A percentile compares a stretch with the other conserved stretches of the same genome.
These are phyloP conservation scores for Bauhinia variegata DNA, from an alignment of 306 rosid species.

Conservation along the genomic window DNA sequence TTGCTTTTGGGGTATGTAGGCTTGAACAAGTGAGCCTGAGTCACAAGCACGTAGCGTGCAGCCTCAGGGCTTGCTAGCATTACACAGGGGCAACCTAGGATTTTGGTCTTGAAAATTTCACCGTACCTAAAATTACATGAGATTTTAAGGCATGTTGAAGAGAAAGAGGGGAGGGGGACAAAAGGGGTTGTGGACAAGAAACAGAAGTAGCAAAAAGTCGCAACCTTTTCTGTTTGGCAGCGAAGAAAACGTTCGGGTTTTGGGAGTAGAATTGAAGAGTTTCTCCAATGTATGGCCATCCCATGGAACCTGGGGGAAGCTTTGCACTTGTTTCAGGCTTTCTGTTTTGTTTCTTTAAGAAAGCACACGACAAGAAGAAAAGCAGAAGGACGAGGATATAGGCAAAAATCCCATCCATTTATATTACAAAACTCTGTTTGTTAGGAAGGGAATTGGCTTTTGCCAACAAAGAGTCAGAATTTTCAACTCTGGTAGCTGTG, in stretches of 20 bases:
- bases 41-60: slow-evolving; percentile 75
- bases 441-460: slow-evolving; percentile 32
- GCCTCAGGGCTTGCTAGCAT: slow-evolving; percentile 93
- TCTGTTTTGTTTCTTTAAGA: slow-evolving; percentile 36
- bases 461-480: background rate
- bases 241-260: slow-evolving; percentile 71
- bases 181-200: background rate
- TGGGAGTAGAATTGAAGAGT: slow-evolving; percentile 82
- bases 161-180: background rate
- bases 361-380: slow-evolving; percentile 34
- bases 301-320: slow-evolving; percentile 98
- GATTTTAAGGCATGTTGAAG: background rate
- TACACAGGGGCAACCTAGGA: slow-evolving; percentile 80
- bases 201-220: background rate
- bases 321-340: slow-evolving; percentile 31
- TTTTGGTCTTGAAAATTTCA: slow-evolving; percentile 84
- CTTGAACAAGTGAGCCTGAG: slow-evolving; percentile 81
- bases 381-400: slow-evolving; percentile 45
- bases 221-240: slow-evolving; percentile 74
- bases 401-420: slow-evolving; percentile 46
- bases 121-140: slow-evolving; percentile 61
- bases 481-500: no score
- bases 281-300: slow-evolving; percentile 93
- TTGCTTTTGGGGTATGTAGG: slow-evolving; percentile 92
- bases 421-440: slow-evolving; percentile 7